Base-by-base conservation (phyloP, 2,329 filamentous ascomycete genomes). In the Aspergillus texensis region DNA sequence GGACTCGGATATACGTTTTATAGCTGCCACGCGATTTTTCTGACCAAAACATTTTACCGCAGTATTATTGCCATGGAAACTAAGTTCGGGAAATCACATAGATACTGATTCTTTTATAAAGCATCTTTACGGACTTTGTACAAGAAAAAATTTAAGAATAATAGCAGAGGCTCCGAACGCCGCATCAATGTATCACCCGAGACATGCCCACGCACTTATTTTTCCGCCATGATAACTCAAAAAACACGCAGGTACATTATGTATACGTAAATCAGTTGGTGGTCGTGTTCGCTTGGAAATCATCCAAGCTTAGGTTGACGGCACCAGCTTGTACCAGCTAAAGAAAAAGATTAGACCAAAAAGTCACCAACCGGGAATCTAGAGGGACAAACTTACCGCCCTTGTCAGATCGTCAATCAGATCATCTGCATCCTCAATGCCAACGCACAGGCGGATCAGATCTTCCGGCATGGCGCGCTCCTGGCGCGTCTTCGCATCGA, bases 391-490 rank as follows among this genome's bases (percentile, higher is more conserved):
- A 89, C 92, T 85, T 88, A 96, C 93, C 71, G 95, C 95, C 71
- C 93, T 89, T 66, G 89, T 91, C 63, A 99, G 82, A 79, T 99
- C 95, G 74, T 98, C 94, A 74, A 98, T 92, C 72, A 99, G 77
- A 81, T 99, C 95, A 70, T 93, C 88, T 4, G 86, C 87, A 78
- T 99, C 95, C 78, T 99, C 95, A 73, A 99, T 99, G 53, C 95
- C 95, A 52, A 99, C 93, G 75, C 95, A 99, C 61, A 99, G 80
- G 61, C 95, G 87, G 72, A 99, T 98, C 65, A 99, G 91, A 77
- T 99, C 95, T 80, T 99, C 95, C 12, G 95, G 95, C 89, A 99
- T 91, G 68, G 94, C 90, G 67, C 94, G 87, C 81, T 96, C 93
- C 72, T 88, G 85, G 70, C 95, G 85, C 58, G 94, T 98, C 83